Base-by-base conservation (phyloP, 345 rosid species). In the Sisymbrium altissimum region DNA sequence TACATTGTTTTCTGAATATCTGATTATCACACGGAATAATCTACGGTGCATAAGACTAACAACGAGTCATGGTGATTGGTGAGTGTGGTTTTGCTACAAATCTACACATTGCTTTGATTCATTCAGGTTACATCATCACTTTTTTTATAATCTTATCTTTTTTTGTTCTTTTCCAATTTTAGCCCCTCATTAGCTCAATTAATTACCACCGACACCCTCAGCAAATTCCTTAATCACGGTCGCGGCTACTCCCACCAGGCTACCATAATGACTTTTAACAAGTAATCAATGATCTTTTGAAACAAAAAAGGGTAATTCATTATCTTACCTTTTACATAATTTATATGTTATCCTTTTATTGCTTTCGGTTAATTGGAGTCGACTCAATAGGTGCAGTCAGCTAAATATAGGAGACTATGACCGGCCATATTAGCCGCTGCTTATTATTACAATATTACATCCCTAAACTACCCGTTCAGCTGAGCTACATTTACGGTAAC, bases 151-250 rank as follows among this genome's bases (percentile, higher is more conserved):
- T 63, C 39, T 48, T 4, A 5, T 43, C 14, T 21, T 30, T 32
- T 32, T 33, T 43, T n/a, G 56, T 17, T 32, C 9, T 55, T 41
- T 41, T 57, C 23, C 66, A 57, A 44, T 44, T 32, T 73, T 5
- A 73, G 15, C 71, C 77, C 66, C 41, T 13, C 40, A 35, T 12
- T 36, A 56, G 10, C 39, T 21, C 32, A 44, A 25, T 7, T 30
- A 66, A 46, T 36, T 48, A 74, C 53, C 66, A 57, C 61, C 67
- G 67, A 48, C 66, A 50, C 52, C 67, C 19, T 66, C 67, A 3
- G 56, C 23, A 17, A 57, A 48, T 45, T 64, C 54, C 48, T 29
- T 55, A 67, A 53, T 38, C 38, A 38, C 15, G 61, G 35, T 8
- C 35, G 35, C 35, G 35, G 35, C 35, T 32, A 32, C 7, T 7